phyloP scores from a whole-genome alignment of 495 filamentous ascomycete genomes.

The Aspergillus panamensis region DNA sequence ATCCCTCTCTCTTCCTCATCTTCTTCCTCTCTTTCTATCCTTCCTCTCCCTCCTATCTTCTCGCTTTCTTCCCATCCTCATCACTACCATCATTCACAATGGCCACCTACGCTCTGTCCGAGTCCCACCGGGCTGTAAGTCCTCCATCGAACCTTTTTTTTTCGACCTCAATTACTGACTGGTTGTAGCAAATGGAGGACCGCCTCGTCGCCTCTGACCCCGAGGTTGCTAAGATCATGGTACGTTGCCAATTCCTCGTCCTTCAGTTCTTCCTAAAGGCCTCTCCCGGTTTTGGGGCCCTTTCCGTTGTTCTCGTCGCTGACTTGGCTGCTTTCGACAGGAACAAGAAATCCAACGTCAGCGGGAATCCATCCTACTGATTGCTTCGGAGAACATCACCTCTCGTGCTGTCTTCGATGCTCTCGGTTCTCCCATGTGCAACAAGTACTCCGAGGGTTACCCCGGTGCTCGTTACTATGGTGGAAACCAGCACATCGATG shows the following conservation, averaged over 20 bases:
- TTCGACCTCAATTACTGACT: conserved; percentile 45
- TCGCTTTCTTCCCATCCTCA: conserved; percentile 11
- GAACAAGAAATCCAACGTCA: conserved; percentile 94
- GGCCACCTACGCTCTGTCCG: conserved; percentile 77
- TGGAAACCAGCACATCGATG: conserved; percentile 97
- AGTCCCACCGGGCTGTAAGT: conserved; percentile 84
- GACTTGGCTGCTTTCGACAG: conserved; percentile 40
- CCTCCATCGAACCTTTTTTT: conserved; percentile 11
- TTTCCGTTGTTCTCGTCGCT: conserved; percentile 2
- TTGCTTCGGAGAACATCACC: conserved; percentile 99
- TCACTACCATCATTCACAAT: conserved; percentile 36
- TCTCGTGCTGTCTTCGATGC: conserved; percentile 96
- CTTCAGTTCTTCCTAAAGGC: not conserved
- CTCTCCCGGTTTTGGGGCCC: conserved; percentile 35
- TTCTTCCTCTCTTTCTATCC: conserved; percentile 4
- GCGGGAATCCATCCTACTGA: conserved; percentile 96
- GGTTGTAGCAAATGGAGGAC: conserved; percentile 82
- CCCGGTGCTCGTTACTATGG: conserved; percentile 99
- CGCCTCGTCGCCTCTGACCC: conserved; percentile 80
- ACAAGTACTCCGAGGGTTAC: conserved; percentile 99
- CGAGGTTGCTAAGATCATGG: conserved; percentile 93
- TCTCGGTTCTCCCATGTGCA: conserved; percentile 97
- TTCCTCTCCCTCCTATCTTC: conserved; percentile 20
- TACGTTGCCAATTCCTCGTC: conserved; percentile 38
- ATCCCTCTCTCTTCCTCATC: conserved; percentile 5